Evolutionary conservation across 345 rosid species (phyloP).

Genomic region (Populus euphratica): DNA sequence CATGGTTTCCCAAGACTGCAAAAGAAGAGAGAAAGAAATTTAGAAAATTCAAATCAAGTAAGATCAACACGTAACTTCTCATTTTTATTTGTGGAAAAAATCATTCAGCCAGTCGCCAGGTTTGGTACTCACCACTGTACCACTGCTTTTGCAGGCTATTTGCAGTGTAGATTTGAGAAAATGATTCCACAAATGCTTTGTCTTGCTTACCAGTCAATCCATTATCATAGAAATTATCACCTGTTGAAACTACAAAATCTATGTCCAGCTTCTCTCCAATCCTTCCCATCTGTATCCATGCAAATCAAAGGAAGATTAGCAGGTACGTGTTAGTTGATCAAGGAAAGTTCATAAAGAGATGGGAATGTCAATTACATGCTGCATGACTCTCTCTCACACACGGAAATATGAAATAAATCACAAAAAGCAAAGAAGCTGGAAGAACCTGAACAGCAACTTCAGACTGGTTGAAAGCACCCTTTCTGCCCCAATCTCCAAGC

Average conservation of each 20-base stretch:
- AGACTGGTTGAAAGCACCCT: conserved; percentile 64
- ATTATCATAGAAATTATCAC: conserved; percentile 84
- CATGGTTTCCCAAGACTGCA: conserved; percentile 73
- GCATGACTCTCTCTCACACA: neutral
- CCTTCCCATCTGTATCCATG: conserved; percentile 61
- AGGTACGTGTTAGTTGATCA: no score
- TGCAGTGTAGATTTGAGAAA: conserved; percentile 59
- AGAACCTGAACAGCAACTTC: conserved; percentile 60
- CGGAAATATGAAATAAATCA: neutral
- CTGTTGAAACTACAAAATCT: conserved; percentile 80
- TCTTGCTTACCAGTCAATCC: conserved; percentile 54
- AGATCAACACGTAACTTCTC: neutral
- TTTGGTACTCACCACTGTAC: conserved; percentile 50
- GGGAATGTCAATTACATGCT: neutral
- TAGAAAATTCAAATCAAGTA: neutral
- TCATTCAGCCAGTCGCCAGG: neutral
- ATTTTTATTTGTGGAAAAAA: neutral
- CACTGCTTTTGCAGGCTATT: conserved; percentile 72
- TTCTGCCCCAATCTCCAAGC: conserved; percentile 89
- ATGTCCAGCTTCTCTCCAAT: conserved; percentile 53
- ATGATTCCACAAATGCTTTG: conserved; percentile 56
- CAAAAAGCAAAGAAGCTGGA: neutral
- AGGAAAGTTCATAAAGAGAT: neutral
- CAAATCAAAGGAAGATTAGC: neutral
- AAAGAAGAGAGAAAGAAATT: neutral